phyloP scores from a whole-genome alignment of 805 yeast species.

The Kazachstania bromeliacearum region DNA sequence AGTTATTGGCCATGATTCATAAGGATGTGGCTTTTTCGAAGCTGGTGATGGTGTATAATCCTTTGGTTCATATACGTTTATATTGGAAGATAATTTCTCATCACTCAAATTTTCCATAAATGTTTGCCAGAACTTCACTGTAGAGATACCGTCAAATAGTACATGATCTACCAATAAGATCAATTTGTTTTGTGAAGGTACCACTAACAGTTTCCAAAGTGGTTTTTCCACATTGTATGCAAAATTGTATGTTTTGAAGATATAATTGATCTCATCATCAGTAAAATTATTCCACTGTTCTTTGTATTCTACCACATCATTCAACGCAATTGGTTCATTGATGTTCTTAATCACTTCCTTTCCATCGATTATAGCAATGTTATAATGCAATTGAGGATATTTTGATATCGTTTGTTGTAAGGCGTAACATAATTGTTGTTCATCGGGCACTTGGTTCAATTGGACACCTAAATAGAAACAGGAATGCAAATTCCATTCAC shows the following conservation, averaged over 20 bases:
- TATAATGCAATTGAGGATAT: constrained; percentile 16
- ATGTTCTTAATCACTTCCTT: background rate
- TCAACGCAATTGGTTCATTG: constrained; percentile 7
- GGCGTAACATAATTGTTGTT: constrained; percentile 7
- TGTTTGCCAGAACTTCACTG: constrained; percentile 14
- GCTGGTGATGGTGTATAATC: background rate
- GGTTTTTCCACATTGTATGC: constrained; percentile 11
- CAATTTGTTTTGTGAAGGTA: constrained; percentile 11
- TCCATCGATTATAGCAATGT: constrained; percentile 6
- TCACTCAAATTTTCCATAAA: constrained; percentile 10
- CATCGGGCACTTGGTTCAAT: constrained; percentile 14
- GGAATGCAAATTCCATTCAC: constrained; percentile 19
- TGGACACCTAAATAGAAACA: constrained; percentile 18
- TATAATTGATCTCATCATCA: constrained; percentile 10
- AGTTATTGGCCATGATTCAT: constrained; percentile 18
- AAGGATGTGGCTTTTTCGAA: constrained; percentile 9
- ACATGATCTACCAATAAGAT: constrained; percentile 19
- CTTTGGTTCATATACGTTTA: too few species aligned
- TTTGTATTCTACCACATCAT: constrained; percentile 16
- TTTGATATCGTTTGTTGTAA: constrained; percentile 8
- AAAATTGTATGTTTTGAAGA: constrained; percentile 16
- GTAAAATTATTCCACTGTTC: constrained; percentile 9
- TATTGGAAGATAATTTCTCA: background rate
- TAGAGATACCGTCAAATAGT: constrained; percentile 23
- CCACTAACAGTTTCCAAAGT: constrained; percentile 21